Base-by-base conservation (phyloP, 163 green algal genomes). In the Prototheca stagnorum region DNA sequence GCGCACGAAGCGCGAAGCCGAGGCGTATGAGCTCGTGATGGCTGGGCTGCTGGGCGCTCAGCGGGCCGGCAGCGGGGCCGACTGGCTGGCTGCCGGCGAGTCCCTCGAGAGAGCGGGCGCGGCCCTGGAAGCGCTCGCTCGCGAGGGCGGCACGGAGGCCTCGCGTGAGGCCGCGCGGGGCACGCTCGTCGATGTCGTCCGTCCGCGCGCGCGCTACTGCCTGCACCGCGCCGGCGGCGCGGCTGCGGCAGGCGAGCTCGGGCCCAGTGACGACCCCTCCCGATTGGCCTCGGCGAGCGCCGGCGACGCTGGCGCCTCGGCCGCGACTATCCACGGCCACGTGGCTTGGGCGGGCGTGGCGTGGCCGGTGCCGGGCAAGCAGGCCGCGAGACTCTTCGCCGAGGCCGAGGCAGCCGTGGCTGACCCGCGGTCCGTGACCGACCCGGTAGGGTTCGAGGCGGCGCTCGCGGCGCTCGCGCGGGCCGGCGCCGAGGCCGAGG, bases 1-100 rank as follows among this genome's bases (percentile, higher is more conserved):
- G 1, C 55, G 72, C 24, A 74, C 62, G 8, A 23, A 50, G 41
- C 53, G 86, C 25, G 81, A 92, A 60, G 77, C 78, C 1, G 65
- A 88, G 39, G 81, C 73, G 3, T 92, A 92, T 44, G 54, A 47
- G 3, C 28, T 54, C 17, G 77, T 57, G 57, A 70, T 92, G 65
- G 15, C 25, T 0, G 81, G 78, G 40, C 74, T 49, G 17, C 40
- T 47, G 40, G 40, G 5, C 17, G 17, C 16, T 7, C 22, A 47
- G 40, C 40, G 40, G 33, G 11, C 11, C 33, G 33, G 11, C 11
- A 14, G 8, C 22, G 40, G 22, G 17, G 21, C 40, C 22, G 59
- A 59, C 19, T 2, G 61, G 81, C 59, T 86, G 79, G 76, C 47
- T 56, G 49, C 20, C 29, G 20, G n/a, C n/a, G n/a, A n/a, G n/a